Evolutionary conservation across 176 grass and related monocot species (phyloP).

Genomic region (Rhipidocladum racemiflorum): DNA sequence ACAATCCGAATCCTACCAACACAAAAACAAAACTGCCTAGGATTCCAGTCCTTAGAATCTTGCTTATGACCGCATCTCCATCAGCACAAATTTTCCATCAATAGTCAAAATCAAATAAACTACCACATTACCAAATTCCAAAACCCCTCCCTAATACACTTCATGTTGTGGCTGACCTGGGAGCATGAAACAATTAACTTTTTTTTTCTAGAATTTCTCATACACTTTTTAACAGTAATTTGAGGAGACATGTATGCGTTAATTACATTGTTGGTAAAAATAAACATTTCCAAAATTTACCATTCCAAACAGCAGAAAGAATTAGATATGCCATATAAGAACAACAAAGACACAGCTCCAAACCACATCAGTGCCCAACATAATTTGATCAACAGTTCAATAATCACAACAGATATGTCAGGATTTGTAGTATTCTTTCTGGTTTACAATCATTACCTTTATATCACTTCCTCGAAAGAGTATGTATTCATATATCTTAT

Average conservation of each 20-base stretch:
- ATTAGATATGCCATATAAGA: no score
- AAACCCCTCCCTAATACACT: no score
- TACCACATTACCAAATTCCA: not conserved
- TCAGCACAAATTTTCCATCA: not conserved
- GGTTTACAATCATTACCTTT: conserved; percentile 53
- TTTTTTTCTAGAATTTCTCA: no score
- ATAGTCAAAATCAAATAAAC: not conserved
- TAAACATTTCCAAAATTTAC: no score
- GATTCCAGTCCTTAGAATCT: not conserved
- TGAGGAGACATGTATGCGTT: no score
- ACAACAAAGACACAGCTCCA: no score
- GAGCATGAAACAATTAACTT: no score
- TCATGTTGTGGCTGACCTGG: no score
- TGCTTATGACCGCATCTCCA: not conserved
- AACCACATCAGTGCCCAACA: not conserved
- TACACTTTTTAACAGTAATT: no score
- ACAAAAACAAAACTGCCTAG: not conserved
- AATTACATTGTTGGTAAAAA: no score
- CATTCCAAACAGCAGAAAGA: no score
- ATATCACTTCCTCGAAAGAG: conserved; percentile 91
- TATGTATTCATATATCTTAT: conserved; percentile 94
- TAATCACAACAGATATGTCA: not conserved
- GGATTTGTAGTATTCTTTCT: not conserved
- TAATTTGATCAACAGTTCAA: conserved; percentile 4
- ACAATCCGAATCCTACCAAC: not conserved